phyloP scores from a whole-genome alignment of 1,139 yeast species.

The Yamadazyma sp. region DNA sequence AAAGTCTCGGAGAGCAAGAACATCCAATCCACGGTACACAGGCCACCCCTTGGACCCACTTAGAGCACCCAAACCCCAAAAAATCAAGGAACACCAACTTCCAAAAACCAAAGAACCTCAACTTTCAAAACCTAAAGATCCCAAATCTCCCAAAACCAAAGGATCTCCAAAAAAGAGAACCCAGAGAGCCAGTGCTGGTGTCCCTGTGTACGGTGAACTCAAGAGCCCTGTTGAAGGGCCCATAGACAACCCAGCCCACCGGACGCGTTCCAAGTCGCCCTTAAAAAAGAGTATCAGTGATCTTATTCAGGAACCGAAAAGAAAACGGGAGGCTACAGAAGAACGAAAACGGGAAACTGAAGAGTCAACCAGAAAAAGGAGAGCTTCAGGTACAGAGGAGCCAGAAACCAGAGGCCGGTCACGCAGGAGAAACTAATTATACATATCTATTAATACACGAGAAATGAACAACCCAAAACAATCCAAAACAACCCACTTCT shows the following conservation, averaged over 20 bases:
- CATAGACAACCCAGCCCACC: conserved; percentile 33
- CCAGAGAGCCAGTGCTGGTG: no score
- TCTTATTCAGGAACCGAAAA: conserved; percentile 19
- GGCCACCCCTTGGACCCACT: not conserved
- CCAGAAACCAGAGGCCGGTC: not conserved
- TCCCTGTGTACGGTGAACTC: conserved; percentile 1
- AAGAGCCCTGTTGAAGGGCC: conserved; percentile 2
- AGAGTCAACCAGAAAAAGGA: conserved; percentile 16
- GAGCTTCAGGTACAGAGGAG: conserved; percentile 6
- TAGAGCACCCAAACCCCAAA: not conserved
- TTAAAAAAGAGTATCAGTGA: conserved; percentile 34
- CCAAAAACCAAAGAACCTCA: not conserved
- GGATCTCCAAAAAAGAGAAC: not conserved
- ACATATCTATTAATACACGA: no score
- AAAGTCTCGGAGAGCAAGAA: conserved; percentile 3
- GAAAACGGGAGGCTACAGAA: no score
- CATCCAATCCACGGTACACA: not conserved
- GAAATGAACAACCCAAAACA: no score
- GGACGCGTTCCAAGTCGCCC: conserved; percentile 47
- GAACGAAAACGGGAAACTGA: no score
- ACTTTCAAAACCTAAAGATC: not conserved
- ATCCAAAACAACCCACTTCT: no score
- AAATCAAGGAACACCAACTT: not conserved
- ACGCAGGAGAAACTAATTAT: no score
- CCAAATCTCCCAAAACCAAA: no score